Base-by-base conservation (phyloP, 2,329 filamentous ascomycete genomes). In the Diaporthe sp. region DNA sequence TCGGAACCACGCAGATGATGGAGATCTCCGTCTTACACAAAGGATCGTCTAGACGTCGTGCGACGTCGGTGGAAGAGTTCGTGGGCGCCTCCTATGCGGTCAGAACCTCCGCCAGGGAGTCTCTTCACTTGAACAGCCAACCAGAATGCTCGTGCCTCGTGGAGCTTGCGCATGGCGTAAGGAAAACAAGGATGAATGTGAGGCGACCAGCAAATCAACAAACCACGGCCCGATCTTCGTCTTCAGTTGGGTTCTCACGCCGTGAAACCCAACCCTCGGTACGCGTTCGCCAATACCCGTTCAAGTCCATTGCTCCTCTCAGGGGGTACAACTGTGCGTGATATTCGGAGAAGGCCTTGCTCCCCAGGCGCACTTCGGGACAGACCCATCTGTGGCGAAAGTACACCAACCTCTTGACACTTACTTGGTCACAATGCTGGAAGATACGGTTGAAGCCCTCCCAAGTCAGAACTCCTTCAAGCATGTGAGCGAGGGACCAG, bases 11-110 rank as follows among this genome's bases (percentile, higher is more conserved):
- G 31, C 28, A 51, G 4, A n/a, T 19, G 13, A 39, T 42, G 34
- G 49, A 55, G 65, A 69, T 55, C 46, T 10, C 65, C 49, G 65
- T 42, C 42, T 42, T 69, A 55, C 65, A 69, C 65, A 55, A 22
- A 42, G 46, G 22, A 39, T 55, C 34, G 46, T 34, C 46, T 39
- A 53, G 65, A 39, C 19, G 65, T 22, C 49, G 65, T 69, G 65
- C 49, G 34, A 69, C 65, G 49, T 55, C 65, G 65, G 65, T 39
- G 34, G 49, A n/a, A 19, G 19, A 39, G 62, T 19, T 28, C 7
- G n/a, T n/a, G 19, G 22, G 19, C 65, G 7, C 19, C 8, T 39
- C 46, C 22, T 28, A 15, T 22, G 49, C 34, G n/a, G 15, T n/a
- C 31, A 25, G 34, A 15, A 34, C 25, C n/a, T 39, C 46, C n/a